A percentile compares a stretch with the other conserved stretches of the same genome.
phyloP scores from a whole-genome alignment of 2,329 filamentous ascomycete genomes.

The Paracamarosporium sp. region DNA sequence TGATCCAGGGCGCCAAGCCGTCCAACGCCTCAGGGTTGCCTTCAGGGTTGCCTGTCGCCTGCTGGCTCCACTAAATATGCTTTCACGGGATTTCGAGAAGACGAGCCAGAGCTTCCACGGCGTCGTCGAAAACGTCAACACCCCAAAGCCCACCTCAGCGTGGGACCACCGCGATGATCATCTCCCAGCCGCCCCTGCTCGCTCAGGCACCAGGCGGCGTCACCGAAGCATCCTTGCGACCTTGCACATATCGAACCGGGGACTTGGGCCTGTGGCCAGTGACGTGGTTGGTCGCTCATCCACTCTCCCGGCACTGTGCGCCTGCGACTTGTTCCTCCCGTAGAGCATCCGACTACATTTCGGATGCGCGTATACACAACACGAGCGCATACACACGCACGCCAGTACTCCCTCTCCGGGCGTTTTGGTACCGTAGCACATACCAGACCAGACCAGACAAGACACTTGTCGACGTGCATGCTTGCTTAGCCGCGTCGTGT shows the following conservation, averaged over 20 bases:
- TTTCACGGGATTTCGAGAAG: not conserved
- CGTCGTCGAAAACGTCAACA: not conserved
- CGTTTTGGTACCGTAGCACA: too few relatives aligned
- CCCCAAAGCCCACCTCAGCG: not conserved
- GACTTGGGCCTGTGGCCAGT: constrained; percentile 29
- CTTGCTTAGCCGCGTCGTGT: not conserved
- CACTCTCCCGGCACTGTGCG: not conserved
- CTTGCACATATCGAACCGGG: constrained; percentile 24
- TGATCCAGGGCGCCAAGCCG: not conserved
- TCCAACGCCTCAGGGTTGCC: not conserved
- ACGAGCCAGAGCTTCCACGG: not conserved
- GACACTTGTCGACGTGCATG: too few relatives aligned
- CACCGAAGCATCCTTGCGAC: constrained; percentile 29
- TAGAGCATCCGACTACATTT: not conserved
- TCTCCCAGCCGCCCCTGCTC: constrained; percentile 22
- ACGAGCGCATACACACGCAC: too few relatives aligned
- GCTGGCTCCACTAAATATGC: constrained; percentile 1
- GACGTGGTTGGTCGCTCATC: constrained; percentile 27
- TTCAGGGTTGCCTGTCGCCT: too few relatives aligned
- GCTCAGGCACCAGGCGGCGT: constrained; percentile 35
- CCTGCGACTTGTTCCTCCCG: not conserved
- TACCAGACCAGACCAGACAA: too few relatives aligned
- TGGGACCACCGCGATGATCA: constrained; percentile 22
- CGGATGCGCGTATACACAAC: not conserved
- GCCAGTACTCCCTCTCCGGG: too few relatives aligned